A percentile compares a stretch with the other conserved stretches of the same genome.
Conservation (phyloP, 2,329 filamentous ascomycete genomes). For the Exophiala spinifera region DNA sequence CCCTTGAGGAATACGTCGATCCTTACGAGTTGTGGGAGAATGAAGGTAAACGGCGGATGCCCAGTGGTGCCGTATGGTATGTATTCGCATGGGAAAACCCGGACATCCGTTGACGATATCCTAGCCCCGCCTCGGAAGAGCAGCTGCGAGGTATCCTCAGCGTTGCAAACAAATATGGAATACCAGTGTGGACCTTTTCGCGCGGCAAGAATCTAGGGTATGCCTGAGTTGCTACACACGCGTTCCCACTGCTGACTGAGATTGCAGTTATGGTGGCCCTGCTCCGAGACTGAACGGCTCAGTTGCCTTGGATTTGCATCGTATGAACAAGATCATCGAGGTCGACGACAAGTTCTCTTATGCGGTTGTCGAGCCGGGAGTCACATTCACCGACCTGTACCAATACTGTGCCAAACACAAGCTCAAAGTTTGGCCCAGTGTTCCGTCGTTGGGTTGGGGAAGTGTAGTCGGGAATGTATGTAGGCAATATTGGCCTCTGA, state of each 20-base stretch:
- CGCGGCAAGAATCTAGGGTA: constrained; percentile 27
- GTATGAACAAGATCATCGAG: constrained; percentile 36
- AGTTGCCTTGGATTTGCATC: constrained; percentile 45
- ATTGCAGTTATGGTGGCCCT: constrained; percentile 48
- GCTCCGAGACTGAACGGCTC: constrained; percentile 46
- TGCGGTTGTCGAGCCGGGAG: constrained; percentile 42
- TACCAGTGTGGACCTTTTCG: constrained; percentile 27
- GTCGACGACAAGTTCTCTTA: constrained; percentile 35
- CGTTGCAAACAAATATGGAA: constrained; percentile 22
- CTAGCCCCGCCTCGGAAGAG: constrained; percentile 15
- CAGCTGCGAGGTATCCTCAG: constrained; percentile 18
- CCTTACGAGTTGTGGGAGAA: constrained; percentile 23
- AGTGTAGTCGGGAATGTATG: constrained; percentile 47
- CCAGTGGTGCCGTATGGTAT: constrained; percentile 21
- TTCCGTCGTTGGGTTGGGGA: constrained; percentile 50
- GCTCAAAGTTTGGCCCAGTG: constrained; percentile 47
- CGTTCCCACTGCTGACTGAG: not conserved
- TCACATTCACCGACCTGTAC: constrained; percentile 48
- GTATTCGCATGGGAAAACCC: not conserved
- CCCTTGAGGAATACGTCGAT: constrained; percentile 23
- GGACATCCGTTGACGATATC: not conserved
- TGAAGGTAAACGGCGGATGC: constrained; percentile 19
- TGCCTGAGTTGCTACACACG: not conserved
- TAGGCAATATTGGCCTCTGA: not conserved
- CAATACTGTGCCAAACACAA: constrained; percentile 38